These are phyloP conservation scores for Geotrichum citri-aurantii DNA, from an alignment of 1,139 yeast genomes.

Conservation along the genomic window DNA sequence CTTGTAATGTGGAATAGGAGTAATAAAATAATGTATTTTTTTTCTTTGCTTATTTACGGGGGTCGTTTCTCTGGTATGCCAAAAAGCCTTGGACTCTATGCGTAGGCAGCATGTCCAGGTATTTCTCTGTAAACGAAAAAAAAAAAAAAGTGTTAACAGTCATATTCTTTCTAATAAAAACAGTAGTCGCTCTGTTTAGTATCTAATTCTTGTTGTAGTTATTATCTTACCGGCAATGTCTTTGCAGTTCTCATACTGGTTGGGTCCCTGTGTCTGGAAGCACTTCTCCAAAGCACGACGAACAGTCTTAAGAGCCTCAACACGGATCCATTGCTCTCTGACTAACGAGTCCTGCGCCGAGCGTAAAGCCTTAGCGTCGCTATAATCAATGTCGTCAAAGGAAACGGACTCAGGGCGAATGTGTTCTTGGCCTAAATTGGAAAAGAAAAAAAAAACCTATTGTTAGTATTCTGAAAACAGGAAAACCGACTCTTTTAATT, in stretches of 20 bases:
- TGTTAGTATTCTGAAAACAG: too few relatives aligned
- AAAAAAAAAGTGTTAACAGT: not conserved
- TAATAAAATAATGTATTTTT: not conserved
- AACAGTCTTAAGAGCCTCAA: conserved; percentile 59
- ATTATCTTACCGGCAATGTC: conserved; percentile 49
- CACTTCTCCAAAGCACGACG: conserved; percentile 71
- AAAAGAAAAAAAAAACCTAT: not conserved
- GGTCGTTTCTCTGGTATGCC: conserved; percentile 83
- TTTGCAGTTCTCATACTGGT: conserved; percentile 73
- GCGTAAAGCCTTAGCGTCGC: conserved; percentile 56
- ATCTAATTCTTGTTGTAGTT: not conserved
- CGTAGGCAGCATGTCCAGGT: conserved; percentile 67
- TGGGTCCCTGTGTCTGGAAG: conserved; percentile 57
- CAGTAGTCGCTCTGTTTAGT: not conserved
- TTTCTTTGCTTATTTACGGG: conserved; percentile 48
- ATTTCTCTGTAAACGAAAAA: conserved; percentile 43
- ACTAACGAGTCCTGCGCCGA: conserved; percentile 71
- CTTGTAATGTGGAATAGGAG: not conserved
- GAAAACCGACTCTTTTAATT: too few relatives aligned
- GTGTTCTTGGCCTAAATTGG: conserved; percentile 38
- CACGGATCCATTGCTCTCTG: conserved; percentile 76
- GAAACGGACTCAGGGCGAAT: conserved; percentile 70
- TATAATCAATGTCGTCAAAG: conserved; percentile 76
- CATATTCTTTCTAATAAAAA: not conserved
- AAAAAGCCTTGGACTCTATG: conserved; percentile 65